Evolutionary conservation across 768 basidiomycete genomes (phyloP), one percentile per base, ranked within the genome.

Genomic region (Suillus subalutaceus): DNA sequence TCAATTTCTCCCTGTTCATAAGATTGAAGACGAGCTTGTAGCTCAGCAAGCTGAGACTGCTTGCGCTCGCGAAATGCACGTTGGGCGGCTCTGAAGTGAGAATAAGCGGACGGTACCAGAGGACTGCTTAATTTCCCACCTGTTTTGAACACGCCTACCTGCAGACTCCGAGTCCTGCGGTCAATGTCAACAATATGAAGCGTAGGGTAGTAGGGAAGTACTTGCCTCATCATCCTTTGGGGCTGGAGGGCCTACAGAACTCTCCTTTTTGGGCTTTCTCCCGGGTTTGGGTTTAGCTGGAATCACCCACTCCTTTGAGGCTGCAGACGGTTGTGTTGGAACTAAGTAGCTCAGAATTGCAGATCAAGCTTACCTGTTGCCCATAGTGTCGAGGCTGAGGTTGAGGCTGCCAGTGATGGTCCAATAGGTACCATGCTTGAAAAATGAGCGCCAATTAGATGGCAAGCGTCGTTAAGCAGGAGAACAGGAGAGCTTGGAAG

Each of bases 1-100:
- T 95, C 91, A 35, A 94, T 88, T 74, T 95, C 93, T n/a, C 94
- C 94, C 74, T 93, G 91, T 74, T 96, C 93, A 71, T 94, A 95
- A 23, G 86, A 86, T 68, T 91, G 89, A 61, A 96, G 82, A 57
- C 93, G 91, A 60, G 93, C 90, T 78, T 96, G 93, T 43, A 96
- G 85, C 68, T 94, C 93, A 10, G 91, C 88, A 43, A 96, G 89
- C 72, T 94, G 93, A 5, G 90, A 88, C 74, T 95, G 93, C 78
- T 93, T 95, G 66, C 94, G 87, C 73, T 95, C 94, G 58, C 94
- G 86, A 78, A 96, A 95, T 15, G 94, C 93, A 44, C 94, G 90
- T 74, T 96, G 94, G 15, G 93, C 93, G 38, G 91, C 92, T 73
- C 94, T 94, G 71, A 18, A 50, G 61, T n/a, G 26, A 38, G 30